Evolutionary conservation across 2,329 filamentous ascomycete species (phyloP).

Genomic region (Penicillium glabrum): DNA sequence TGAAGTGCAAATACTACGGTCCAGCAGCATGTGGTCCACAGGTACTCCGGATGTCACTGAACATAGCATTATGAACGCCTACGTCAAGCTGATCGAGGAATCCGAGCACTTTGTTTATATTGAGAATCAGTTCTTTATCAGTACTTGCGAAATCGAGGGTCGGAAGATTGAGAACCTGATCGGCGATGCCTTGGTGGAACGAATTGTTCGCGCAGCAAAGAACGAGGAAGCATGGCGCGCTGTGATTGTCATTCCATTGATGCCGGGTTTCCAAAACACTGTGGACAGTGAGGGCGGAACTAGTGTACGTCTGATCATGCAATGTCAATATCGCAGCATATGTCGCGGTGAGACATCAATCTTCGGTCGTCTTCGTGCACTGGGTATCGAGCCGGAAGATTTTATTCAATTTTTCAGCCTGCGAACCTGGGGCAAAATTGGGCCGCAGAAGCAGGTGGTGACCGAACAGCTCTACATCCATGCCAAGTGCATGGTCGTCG

Average conservation of each 20-base stretch:
- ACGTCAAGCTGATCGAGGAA: slow-evolving; percentile 89
- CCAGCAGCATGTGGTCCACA: slow-evolving; percentile 86
- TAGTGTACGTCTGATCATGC: slow-evolving; percentile 92
- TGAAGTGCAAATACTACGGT: slow-evolving; percentile 92
- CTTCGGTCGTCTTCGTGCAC: slow-evolving; percentile 77
- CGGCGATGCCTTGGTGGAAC: slow-evolving; percentile 89
- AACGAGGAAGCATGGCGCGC: slow-evolving; percentile 89
- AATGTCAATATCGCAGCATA: slow-evolving; percentile 95
- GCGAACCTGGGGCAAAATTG: slow-evolving; percentile 88
- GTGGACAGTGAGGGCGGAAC: slow-evolving; percentile 93
- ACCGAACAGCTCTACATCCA: slow-evolving; percentile 98
- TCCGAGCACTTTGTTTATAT: slow-evolving; percentile 98
- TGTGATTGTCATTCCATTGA: slow-evolving; percentile 85
- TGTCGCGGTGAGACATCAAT: slow-evolving; percentile 90
- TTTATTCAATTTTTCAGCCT: slow-evolving; percentile 95
- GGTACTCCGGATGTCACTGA: slow-evolving; percentile 81
- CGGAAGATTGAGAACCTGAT: slow-evolving; percentile 90
- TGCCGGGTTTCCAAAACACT: slow-evolving; percentile 98
- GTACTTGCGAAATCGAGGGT: slow-evolving; percentile 83
- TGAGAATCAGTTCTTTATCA: slow-evolving; percentile 98
- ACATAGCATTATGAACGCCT: slow-evolving; percentile 93
- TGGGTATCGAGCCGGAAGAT: slow-evolving; percentile 86
- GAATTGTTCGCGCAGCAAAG: slow-evolving; percentile 79
- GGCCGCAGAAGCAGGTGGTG: slow-evolving; percentile 75
- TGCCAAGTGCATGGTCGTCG: slow-evolving; percentile 93